A percentile compares a stretch with the other conserved stretches of the same genome.
Conservation (phyloP, 257 asterid genomes). For the Craterostigma plantagineum region DNA sequence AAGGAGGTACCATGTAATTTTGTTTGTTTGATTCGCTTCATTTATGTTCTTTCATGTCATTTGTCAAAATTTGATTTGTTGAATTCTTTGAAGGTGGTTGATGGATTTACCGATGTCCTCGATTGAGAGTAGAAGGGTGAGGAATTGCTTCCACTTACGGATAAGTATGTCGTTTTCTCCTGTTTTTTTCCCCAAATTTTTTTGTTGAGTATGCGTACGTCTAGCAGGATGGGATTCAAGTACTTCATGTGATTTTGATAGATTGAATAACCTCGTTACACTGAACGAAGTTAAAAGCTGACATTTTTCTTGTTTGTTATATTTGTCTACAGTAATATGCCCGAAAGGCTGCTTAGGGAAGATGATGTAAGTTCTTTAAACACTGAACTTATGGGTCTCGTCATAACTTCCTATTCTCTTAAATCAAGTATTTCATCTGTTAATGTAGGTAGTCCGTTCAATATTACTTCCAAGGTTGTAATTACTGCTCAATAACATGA, state of each 20-base stretch:
- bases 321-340: too few relatives aligned
- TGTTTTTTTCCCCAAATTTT: not conserved
- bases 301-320: too few relatives aligned
- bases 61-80: not conserved
- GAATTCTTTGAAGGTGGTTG: conserved; percentile 40
- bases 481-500: conserved; percentile 2
- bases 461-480: not conserved
- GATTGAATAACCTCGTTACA: too few relatives aligned
- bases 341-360: too few relatives aligned
- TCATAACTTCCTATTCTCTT: too few relatives aligned
- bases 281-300: too few relatives aligned
- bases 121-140: conserved; percentile 24
- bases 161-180: conserved; percentile 21
- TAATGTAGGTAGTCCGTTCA: too few relatives aligned
- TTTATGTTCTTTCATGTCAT: not conserved
- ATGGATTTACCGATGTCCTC: conserved; percentile 39
- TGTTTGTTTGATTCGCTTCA: not conserved
- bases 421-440: too few relatives aligned
- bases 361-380: too few relatives aligned
- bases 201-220: not conserved
- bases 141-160: conserved; percentile 22
- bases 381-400: too few relatives aligned
- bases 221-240: not conserved
- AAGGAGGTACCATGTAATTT: conserved; percentile 37
- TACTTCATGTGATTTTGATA: not conserved